Conservation (phyloP, 1,284 basidiomycete genomes). For the Austropuccinia psidii region DNA sequence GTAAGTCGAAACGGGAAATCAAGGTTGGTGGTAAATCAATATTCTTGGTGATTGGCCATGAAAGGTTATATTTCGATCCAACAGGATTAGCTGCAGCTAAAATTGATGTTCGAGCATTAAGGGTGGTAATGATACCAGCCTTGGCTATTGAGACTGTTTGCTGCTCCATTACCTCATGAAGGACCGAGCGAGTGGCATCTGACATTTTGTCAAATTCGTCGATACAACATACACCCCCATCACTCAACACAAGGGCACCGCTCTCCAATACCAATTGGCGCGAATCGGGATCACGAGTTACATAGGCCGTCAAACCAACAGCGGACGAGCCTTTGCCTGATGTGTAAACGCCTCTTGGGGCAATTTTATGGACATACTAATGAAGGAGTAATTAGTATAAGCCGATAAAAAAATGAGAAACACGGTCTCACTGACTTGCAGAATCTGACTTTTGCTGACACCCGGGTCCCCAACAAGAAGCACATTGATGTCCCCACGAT, state of each 20-base stretch:
- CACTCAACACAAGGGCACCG: constrained; percentile 90
- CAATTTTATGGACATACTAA: constrained; percentile 97
- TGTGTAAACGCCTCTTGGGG: constrained; percentile 90
- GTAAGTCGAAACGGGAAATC: constrained; percentile 91
- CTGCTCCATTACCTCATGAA: constrained; percentile 99
- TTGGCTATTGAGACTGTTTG: constrained; percentile 99
- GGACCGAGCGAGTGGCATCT: constrained; percentile 85
- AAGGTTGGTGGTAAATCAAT: constrained; percentile 84
- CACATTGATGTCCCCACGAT: constrained; percentile 96
- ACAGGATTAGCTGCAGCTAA: constrained; percentile 95
- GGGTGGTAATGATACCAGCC: constrained; percentile 95
- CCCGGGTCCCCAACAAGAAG: constrained; percentile 95
- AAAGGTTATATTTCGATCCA: constrained; percentile 79
- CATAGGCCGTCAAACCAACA: constrained; percentile 95
- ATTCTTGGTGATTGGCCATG: constrained; percentile 49
- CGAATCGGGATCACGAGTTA: constrained; percentile 93
- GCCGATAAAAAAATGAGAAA: background rate
- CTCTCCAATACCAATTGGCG: constrained; percentile 96
- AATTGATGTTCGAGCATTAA: constrained; percentile 95
- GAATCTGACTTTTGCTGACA: constrained; percentile 90
- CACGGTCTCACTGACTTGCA: constrained; percentile 57
- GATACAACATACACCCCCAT: constrained; percentile 97
- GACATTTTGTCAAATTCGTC: constrained; percentile 99
- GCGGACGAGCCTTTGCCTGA: constrained; percentile 97
- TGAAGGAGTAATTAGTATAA: background rate